Conservation (phyloP, 495 filamentous ascomycete species). For the Apiosordaria backusii region DNA sequence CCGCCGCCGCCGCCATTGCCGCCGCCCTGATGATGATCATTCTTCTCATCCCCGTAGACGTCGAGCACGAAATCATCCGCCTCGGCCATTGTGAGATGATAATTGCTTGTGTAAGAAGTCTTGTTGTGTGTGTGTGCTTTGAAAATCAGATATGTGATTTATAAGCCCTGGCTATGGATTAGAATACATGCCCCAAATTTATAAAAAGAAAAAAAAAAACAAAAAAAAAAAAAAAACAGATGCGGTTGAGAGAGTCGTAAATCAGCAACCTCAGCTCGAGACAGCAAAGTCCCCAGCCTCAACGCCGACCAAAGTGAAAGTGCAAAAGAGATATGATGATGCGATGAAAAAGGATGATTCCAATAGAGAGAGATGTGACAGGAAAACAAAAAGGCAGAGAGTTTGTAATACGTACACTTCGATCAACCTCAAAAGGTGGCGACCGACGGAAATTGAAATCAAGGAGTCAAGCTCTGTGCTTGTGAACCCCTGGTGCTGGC, state of each 20-base stretch:
- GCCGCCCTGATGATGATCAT: slow-evolving; percentile 42
- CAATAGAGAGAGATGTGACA: slow-evolving; percentile 7
- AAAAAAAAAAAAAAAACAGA: slow-evolving; percentile 11
- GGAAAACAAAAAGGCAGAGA: slow-evolving; percentile 20
- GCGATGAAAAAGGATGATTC: neutral
- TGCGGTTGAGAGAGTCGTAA: neutral
- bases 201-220: slow-evolving; percentile 15
- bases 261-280: slow-evolving; percentile 24
- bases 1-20: slow-evolving; percentile 66
- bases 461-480: slow-evolving; percentile 35
- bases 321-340: neutral
- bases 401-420: slow-evolving; percentile 37
- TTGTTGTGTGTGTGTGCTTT: slow-evolving; percentile 7
- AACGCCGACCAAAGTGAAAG: slow-evolving; percentile 1
- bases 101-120: neutral
- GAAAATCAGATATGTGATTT: slow-evolving; percentile 6
- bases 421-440: slow-evolving; percentile 22
- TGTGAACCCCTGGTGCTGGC: neutral
- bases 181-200: slow-evolving; percentile 34
- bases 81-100: slow-evolving; percentile 54
- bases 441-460: slow-evolving; percentile 24
- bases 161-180: slow-evolving; percentile 29
- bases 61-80: slow-evolving; percentile 94
- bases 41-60: slow-evolving; percentile 83
- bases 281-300: slow-evolving; percentile 9